Evolutionary conservation across 2,329 filamentous ascomycete species (phyloP).

Genomic region (Botrytis paeoniae): DNA sequence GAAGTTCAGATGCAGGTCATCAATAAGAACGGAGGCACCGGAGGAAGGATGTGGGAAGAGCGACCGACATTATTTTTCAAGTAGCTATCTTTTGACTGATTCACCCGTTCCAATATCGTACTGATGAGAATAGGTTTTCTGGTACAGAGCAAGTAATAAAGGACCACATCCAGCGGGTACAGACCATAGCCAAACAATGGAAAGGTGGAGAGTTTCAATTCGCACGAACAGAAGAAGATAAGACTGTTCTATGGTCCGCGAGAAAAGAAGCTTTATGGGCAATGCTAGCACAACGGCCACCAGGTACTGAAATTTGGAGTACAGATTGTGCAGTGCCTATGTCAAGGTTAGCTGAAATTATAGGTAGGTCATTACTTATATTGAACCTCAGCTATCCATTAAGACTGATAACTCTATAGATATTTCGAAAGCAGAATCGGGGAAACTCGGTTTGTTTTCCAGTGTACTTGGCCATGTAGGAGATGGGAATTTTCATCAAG

Average conservation of each 20-base stretch:
- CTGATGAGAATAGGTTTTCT: conserved; percentile 50
- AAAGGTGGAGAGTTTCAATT: conserved; percentile 69
- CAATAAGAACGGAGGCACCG: conserved; percentile 67
- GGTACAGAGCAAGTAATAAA: conserved; percentile 71
- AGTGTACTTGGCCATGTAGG: conserved; percentile 85
- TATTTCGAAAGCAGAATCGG: conserved; percentile 80
- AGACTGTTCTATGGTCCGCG: conserved; percentile 73
- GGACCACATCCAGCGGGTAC: conserved; percentile 70
- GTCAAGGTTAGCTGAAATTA: conserved; percentile 67
- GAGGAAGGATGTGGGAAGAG: conserved; percentile 67
- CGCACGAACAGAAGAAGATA: conserved; percentile 65
- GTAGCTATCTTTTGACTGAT: conserved; percentile 18
- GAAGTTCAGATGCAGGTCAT: conserved; percentile 81
- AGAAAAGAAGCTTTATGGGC: conserved; percentile 79
- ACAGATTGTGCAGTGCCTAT: conserved; percentile 83
- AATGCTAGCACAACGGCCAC: conserved; percentile 66
- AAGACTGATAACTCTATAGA: conserved; percentile 39
- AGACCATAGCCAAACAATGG: conserved; percentile 61
- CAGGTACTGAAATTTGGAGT: conserved; percentile 65
- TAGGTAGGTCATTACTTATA: conserved; percentile 41
- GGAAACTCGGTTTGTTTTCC: conserved; percentile 71
- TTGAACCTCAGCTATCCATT: background rate
- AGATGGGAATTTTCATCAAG: conserved; percentile 90
- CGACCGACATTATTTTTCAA: conserved; percentile 78
- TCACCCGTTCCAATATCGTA: rapidly evolving